A percentile compares a stretch with the other conserved stretches of the same genome.
Evolutionary conservation across 768 basidiomycete species (phyloP).

Genomic region (Dentipellis sp.): DNA sequence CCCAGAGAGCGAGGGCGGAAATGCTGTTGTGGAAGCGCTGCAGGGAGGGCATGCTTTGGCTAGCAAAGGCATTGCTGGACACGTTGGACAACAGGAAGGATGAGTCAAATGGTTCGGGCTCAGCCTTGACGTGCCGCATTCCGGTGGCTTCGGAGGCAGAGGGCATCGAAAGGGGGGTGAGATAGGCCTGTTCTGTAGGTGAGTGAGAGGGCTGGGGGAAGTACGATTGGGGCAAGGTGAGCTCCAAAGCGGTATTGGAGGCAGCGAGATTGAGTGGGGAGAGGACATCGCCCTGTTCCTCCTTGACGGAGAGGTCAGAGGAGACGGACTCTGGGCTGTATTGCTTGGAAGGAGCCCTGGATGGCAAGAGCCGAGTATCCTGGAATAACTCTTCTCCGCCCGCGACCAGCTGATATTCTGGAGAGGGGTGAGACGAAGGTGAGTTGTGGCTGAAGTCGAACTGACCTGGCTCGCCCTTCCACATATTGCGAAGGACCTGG

Average conservation of each 20-base stretch:
- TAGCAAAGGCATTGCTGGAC: constrained; percentile 7
- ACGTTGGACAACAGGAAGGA: constrained; percentile 6
- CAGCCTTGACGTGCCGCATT: constrained; percentile 6
- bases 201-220: not conserved
- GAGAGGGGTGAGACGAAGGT: constrained; percentile 3
- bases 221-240: not conserved
- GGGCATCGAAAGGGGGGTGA: constrained; percentile 12
- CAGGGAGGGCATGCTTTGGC: constrained; percentile 9
- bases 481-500: constrained; percentile 80
- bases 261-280: constrained; percentile 21
- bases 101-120: constrained; percentile 6
- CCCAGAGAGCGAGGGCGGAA: constrained; percentile 41
- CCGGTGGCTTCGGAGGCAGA: not conserved
- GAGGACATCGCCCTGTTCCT: constrained; percentile 21
- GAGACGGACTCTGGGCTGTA: constrained; percentile 6
- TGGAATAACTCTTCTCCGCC: constrained; percentile 66
- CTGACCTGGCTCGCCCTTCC: constrained; percentile 73
- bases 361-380: constrained; percentile 26
- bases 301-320: constrained; percentile 24
- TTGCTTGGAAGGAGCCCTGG: constrained; percentile 27
- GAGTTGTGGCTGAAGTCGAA: not conserved
- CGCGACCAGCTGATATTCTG: constrained; percentile 73
- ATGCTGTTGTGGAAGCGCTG: constrained; percentile 29
- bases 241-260: not conserved
- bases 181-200: not conserved